Evolutionary conservation across 176 grass and related monocot species (phyloP), one percentile per base, ranked within the genome.

Genomic region (Juncus effusus): DNA sequence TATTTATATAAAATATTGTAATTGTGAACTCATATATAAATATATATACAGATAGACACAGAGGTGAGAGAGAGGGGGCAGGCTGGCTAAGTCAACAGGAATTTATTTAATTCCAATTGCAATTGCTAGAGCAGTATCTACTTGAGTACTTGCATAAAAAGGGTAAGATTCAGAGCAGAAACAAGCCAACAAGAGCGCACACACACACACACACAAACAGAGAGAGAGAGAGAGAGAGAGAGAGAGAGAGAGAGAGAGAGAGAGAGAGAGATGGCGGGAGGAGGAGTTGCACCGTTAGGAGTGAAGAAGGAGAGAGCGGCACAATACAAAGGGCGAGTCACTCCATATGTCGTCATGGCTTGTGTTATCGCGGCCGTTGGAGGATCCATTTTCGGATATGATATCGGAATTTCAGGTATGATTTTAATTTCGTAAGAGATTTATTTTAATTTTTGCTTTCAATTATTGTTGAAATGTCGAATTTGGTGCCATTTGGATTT

Each of bases 371-470:
- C 92, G n/a, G 84, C 84, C 76, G 65, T 91, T 73, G 92, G 92
- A 0, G 92, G 92, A 28, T 77, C 92, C 74, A 88, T 90, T 82
- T 96, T 95, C 75, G 90, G 90, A 72, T 91, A 90, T 59, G 87
- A 96, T 67, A 87, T 87, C 70, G 91, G 84, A 36, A 95, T 95
- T 81, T 95, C 90, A 9, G 90, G 90, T 95, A 78, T 47, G 42
- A 1, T 5, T 13, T 16, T 16, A 37, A 52, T 58, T 70, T 6
- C 38, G 16, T 37, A 13, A 66, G 11, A 4, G 8, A 3, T 56
- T 54, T 70, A 54, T 3, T 60, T 58, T 72, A 15, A 56, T 59
- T 16, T 60, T 13, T 12, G 40, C 3, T 60, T 49, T 38, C 14
- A 14, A 16, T 61, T 7, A 65, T 54, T 44, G 40, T 16, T 47